Base-by-base conservation (phyloP, 495 filamentous ascomycete genomes). In the Penicillium herquei region DNA sequence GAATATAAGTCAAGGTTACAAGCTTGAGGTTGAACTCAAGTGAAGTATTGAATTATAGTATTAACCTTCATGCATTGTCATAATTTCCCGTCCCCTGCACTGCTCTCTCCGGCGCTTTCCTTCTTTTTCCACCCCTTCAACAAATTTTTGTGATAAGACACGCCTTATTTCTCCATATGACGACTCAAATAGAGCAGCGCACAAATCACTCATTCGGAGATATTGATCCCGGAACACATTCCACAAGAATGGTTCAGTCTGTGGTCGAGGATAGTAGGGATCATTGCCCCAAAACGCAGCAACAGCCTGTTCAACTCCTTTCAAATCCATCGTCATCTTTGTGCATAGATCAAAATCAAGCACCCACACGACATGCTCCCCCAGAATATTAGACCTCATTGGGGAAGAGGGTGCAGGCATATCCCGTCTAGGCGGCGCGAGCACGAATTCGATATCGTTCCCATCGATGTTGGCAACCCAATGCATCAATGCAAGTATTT, bases 391-490 rank as follows among this genome's bases (percentile, higher is more conserved):
- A 3, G 30, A 31, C 37, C 40, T 35, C 7, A 44, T 39, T 21
- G 37, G 34, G 9, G 18, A 14, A 10, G 34, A 37, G 2, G 34
- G 8, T 37, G 9, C 2, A 13, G 34, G 9, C 18, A 2, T 26
- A 14, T 12, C 30, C 14, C 47, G 16, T 10, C 32, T 56, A 1
- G 45, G 54, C 12, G 61, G 58, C 0, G 68, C 76, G 13, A 80
- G 72, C 14, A 78, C 76, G 48, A 79, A 79, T 55, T 80, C 77
- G 33, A 79, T 65, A 49, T 78, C 77, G 35, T 68, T 67, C 1
- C 61, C 73, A 52, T 78, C 75, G 3, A 78, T 45, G 16, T 58
- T 32, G 3, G 54, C 72, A 2, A 48, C 40, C 76, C 76, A 79
- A 39, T 75, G 63, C 3, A 78, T 50, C 12, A 72, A 58, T 0